Percentiles rank a stretch among this genome's conserved stretches.
Evolutionary conservation across 352 stramenopile genomes (phyloP).

Genomic region (Phytophthora crassamura): DNA sequence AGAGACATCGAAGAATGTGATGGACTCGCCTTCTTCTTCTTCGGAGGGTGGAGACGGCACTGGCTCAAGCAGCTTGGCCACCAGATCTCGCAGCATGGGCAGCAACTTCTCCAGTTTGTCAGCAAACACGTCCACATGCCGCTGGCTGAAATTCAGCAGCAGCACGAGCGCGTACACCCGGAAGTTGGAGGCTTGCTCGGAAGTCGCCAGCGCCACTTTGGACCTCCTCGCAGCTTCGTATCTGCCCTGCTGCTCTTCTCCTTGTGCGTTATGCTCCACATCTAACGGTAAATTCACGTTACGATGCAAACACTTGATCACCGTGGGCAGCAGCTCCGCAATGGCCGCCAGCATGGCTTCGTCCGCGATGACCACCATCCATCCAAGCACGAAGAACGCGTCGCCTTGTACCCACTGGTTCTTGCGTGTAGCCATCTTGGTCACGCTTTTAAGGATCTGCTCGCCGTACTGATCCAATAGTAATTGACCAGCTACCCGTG

Average conservation of each 20-base stretch:
- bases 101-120: constrained; percentile 36
- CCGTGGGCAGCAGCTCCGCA: constrained; percentile 48
- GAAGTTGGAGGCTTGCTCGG: constrained; percentile 70
- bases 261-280: neutral
- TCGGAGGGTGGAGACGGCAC: constrained; percentile 9
- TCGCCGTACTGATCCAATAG: constrained; percentile 58
- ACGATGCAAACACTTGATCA: constrained; percentile 51
- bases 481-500: constrained; percentile 69
- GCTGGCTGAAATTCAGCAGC: constrained; percentile 78
- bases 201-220: constrained; percentile 30
- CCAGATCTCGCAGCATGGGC: constrained; percentile 46
- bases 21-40: neutral
- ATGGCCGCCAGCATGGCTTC: constrained; percentile 48
- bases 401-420: constrained; percentile 83
- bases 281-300: constrained; percentile 41
- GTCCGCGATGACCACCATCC: constrained; percentile 76
- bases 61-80: constrained; percentile 37
- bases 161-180: constrained; percentile 76
- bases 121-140: constrained; percentile 46
- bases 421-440: constrained; percentile 68
- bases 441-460: constrained; percentile 43
- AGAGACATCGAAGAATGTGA: constrained; percentile 23
- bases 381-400: constrained; percentile 77
- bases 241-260: neutral
- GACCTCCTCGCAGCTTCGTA: constrained; percentile 7